Evolutionary conservation across 2,329 filamentous ascomycete species (phyloP), one percentile per base, ranked within the genome.

Genomic region (Penicillium aurantiogriseum): DNA sequence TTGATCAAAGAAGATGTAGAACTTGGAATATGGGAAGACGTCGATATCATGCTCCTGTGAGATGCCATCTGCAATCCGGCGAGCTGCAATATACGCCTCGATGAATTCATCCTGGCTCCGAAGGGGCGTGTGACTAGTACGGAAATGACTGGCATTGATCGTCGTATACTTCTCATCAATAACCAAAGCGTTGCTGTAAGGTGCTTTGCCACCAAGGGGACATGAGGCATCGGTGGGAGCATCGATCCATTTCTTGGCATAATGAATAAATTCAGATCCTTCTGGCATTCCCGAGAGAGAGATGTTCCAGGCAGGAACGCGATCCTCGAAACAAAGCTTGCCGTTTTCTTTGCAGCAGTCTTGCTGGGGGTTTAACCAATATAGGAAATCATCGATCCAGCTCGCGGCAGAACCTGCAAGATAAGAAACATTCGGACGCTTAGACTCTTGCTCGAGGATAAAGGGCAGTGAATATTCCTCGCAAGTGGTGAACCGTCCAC

Each of bases 1-100:
- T 73, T 97, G 94, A 72, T 99, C 94, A 73, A 99, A 99, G 83
- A 97, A 99, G 73, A 99, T 92, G 79, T 99, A 99, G 74, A 96
- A 96, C 59, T 97, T 88, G 66, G 91, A 95, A 79, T 99, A 99
- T 0, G 94, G 91, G 81, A 99, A 99, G 3, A 99, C 88, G 25
- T 94, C 87, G 23, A 90, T 85, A 5, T 87, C 84, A 5, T 92
- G 92, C 51, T 83, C 81, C 52, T 83, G 76, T 15, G 83, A 88
- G 51, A 99, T 87, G 29, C 89, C 88, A 13, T 86, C 78, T 0
- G 93, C 87, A 61, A 99, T 96, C 59, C 94, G 90, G 19, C 93
- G 89, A 3, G 94, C 94, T 1, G 93, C 86, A 5, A 88, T 86
- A 73, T 97, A 97, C 0, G 94, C 91, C 29, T 86, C 83, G 76